Evolutionary conservation across 1,284 basidiomycete genomes (phyloP).

Genomic region (Naganishia liquefaciens): DNA sequence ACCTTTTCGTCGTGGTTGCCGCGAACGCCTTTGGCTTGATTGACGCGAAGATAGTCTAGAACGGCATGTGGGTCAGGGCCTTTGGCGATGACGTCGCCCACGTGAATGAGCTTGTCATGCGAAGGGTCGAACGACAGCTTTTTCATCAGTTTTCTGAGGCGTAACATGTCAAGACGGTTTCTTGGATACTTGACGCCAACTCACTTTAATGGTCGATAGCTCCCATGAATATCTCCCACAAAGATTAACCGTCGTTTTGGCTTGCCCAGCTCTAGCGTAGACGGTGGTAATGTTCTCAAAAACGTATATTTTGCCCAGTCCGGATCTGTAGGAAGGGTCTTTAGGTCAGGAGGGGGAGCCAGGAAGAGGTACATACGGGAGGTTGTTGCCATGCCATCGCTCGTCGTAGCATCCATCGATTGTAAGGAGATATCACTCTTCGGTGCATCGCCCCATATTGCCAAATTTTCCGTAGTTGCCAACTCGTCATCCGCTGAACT

Average conservation of each 20-base stretch:
- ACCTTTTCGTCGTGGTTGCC: constrained; percentile 89
- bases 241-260: constrained; percentile 62
- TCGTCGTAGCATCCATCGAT: constrained; percentile 26
- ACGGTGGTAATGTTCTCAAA: constrained; percentile 42
- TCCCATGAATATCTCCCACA: constrained; percentile 83
- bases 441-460: constrained; percentile 1
- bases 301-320: constrained; percentile 50
- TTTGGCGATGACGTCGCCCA: constrained; percentile 78
- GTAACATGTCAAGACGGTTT: not conserved
- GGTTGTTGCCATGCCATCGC: constrained; percentile 16
- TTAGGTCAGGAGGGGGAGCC: not conserved
- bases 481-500: constrained; percentile 4
- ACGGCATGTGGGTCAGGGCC: constrained; percentile 66
- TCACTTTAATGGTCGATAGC: constrained; percentile 66
- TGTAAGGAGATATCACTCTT: constrained; percentile 11
- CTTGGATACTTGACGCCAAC: constrained; percentile 41
- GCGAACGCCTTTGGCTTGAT: constrained; percentile 71
- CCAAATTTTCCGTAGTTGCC: not conserved
- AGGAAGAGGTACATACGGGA: constrained; percentile 28
- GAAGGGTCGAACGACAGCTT: constrained; percentile 63
- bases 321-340: constrained; percentile 25
- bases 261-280: constrained; percentile 38
- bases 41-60: constrained; percentile 64
- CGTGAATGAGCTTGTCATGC: constrained; percentile 70
- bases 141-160: constrained; percentile 57